Evolutionary conservation across 805 yeast species (phyloP).

Genomic region (Ogataea pignaliae): DNA sequence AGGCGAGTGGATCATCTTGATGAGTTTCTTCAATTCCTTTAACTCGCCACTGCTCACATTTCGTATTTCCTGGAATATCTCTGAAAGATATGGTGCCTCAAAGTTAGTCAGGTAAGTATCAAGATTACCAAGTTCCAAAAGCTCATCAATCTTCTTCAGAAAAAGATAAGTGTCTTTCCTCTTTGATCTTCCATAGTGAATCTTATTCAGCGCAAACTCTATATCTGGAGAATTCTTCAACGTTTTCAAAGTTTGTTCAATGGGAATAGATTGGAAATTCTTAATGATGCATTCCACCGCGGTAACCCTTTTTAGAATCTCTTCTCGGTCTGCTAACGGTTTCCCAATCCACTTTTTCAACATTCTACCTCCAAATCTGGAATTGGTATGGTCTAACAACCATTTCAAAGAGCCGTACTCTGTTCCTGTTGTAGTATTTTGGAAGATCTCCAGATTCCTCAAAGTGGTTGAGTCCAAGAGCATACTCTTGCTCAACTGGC

Average conservation of each 20-base stretch:
- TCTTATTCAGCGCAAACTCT: conserved; percentile 50
- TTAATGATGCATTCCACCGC: conserved; percentile 51
- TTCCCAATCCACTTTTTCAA: conserved; percentile 68
- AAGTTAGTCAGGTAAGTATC: conserved; percentile 12
- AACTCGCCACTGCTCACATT: conserved; percentile 11
- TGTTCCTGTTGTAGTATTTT: conserved; percentile 52
- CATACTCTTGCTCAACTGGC: conserved; percentile 44
- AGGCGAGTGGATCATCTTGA: conserved; percentile 48
- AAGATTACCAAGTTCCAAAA: conserved; percentile 26
- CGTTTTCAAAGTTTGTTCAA: conserved; percentile 25
- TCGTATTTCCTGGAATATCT: conserved; percentile 17
- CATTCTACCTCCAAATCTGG: conserved; percentile 69
- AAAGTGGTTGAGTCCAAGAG: conserved; percentile 62
- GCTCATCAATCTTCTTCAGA: conserved; percentile 40
- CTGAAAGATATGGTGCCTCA: conserved; percentile 19
- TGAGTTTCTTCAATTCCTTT: conserved; percentile 28
- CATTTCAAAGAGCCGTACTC: conserved; percentile 70
- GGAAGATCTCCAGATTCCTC: conserved; percentile 69
- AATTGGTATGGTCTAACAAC: conserved; percentile 76
- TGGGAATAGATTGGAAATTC: conserved; percentile 34
- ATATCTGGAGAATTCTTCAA: conserved; percentile 45
- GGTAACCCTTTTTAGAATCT: conserved; percentile 56
- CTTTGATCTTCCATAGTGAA: conserved; percentile 55
- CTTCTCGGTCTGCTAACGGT: conserved; percentile 56
- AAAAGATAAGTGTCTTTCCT: conserved; percentile 58